Base-by-base conservation (phyloP, 768 basidiomycete species). In the Leccinum uliginosum region DNA sequence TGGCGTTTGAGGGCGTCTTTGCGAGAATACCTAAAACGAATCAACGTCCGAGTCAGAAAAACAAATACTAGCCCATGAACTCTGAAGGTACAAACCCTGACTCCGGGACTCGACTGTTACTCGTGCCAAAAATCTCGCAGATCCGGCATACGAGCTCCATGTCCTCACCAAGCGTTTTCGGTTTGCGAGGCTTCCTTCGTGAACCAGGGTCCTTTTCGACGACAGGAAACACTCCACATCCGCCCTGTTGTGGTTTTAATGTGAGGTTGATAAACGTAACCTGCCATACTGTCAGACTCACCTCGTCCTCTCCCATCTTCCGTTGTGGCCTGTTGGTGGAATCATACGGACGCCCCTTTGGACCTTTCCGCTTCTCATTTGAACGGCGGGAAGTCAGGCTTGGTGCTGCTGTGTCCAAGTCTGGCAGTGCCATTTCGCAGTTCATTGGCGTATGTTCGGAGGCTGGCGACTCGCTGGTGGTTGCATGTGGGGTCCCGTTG, bases 1-100 rank as follows among this genome's bases (percentile, higher is more conserved):
- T 62, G 61, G 14, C 61, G 52, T n/a, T 62, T 63, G 15, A 59
- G 17, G 2, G 52, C 19, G 6, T 62, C 61, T 21, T 24, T 63
- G 14, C 57, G 48, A 8, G 61, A 54, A 3, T 49, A 19, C 23
- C 61, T 62, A 19, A 7, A 17, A 44, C 7, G 8, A 4, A 54
- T 10, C 30, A 4, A n/a, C 24, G 4, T 62, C 3, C 59, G 44
- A 2, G 4, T 62, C 3, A 63, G 44, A 2, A 26, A 43, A 46
- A 35, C 30, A 12, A 4, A 35, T 17, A 35, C 1, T 1, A 27
- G 24, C 6, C 8, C 40, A 11, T 21, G n/a, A 9, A 44, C 43
- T 21, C 14, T 3, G 21, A 26, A 4, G 26, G 23, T 26, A 24
- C 17, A 17, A n/a, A 17, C 35, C 35, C 35, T 6, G 17, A 9